Evolutionary conservation across 129 eudicot species (phyloP).

Genomic region (Apium graveolens): DNA sequence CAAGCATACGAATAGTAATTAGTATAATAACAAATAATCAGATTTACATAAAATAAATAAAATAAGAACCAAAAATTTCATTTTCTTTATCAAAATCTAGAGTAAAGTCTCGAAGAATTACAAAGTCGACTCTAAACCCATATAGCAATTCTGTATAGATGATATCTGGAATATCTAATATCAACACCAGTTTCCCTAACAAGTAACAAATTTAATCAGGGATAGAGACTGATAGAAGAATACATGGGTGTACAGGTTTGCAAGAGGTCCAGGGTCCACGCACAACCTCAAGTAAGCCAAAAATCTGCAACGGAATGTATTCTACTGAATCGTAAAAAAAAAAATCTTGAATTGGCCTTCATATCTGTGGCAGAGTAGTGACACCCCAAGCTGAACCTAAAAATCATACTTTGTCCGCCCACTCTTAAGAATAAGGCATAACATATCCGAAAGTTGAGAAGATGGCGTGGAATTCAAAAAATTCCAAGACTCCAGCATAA

Average conservation of each 20-base stretch:
- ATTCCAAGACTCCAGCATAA: slow-evolving; percentile 9
- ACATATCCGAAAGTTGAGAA: slow-evolving; percentile 2
- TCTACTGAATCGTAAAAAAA: not conserved
- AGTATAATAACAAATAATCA: not conserved
- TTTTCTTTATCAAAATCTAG: not conserved
- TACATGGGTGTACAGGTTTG: not conserved
- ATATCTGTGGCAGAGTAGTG: not conserved
- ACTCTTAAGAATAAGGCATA: slow-evolving; percentile 70
- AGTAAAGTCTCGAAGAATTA: not conserved
- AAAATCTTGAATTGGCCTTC: not conserved
- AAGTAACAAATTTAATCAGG: not conserved
- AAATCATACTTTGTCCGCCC: slow-evolving; percentile 86
- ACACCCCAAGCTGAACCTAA: slow-evolving; percentile 10
- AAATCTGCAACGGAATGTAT: not conserved
- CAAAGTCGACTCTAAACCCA: not conserved
- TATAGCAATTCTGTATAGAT: not conserved
- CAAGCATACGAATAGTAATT: too few species aligned
- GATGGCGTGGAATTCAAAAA: slow-evolving; percentile 43
- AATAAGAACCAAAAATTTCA: too few species aligned
- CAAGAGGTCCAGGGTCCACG: not conserved
- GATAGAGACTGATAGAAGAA: not conserved
- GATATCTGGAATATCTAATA: not conserved
- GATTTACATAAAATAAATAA: not conserved
- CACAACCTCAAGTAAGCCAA: not conserved
- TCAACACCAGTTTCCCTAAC: not conserved